A percentile compares a stretch with the other conserved stretches of the same genome.
Evolutionary conservation across 306 rosid genomes (phyloP).

Genomic region (Oemleria cerasiformis): DNA sequence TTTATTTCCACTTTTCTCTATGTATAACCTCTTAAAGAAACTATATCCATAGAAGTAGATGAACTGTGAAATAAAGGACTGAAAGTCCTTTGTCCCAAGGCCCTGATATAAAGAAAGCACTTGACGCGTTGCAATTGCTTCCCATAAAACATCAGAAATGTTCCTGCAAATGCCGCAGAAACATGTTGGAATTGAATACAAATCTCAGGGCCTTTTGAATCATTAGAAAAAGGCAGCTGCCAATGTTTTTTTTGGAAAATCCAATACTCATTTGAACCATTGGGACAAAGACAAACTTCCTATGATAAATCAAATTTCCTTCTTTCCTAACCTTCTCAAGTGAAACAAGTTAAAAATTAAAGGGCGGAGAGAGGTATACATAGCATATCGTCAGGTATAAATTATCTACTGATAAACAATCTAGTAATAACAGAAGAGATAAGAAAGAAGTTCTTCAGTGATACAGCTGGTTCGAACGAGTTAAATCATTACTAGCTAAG

Average conservation of each 20-base stretch:
- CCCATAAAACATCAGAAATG: conserved; percentile 91
- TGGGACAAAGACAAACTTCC: not conserved
- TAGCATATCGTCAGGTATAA: not conserved
- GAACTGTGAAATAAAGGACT: conserved; percentile 72
- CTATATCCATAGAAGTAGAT: conserved; percentile 95
- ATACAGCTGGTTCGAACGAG: not conserved
- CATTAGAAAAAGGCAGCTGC: not conserved
- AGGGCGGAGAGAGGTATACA: not conserved
- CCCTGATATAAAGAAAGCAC: conserved; percentile 90
- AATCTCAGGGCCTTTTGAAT: not conserved
- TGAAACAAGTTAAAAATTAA: not conserved
- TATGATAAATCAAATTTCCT: not conserved
- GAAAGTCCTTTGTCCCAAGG: conserved; percentile 85
- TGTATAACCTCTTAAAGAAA: conserved; percentile 73
- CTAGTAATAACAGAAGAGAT: not conserved
- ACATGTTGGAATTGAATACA: not conserved
- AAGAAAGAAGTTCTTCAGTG: not conserved
- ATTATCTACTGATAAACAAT: not conserved
- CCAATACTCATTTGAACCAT: not conserved
- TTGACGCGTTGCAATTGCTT: conserved; percentile 71
- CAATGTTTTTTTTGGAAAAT: not conserved
- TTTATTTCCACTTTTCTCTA: conserved; percentile 66
- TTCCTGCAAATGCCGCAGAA: conserved; percentile 54
- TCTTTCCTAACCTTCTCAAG: not conserved
- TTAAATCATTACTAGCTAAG: not conserved